Evolutionary conservation across 2,329 filamentous ascomycete genomes (phyloP).

Genomic region (Sporothrix inflata): DNA sequence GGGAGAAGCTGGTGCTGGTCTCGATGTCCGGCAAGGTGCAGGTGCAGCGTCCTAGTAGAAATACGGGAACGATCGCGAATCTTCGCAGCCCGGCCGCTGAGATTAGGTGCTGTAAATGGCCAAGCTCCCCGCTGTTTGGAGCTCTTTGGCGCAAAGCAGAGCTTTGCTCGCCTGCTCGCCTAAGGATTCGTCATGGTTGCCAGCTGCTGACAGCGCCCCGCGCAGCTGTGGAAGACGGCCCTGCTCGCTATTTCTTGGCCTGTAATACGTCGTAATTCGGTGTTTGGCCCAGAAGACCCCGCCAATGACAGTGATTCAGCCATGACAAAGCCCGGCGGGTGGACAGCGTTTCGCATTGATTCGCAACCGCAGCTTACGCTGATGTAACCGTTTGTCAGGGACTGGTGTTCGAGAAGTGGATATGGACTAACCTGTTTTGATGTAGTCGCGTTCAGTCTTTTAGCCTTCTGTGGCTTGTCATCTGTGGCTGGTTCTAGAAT

Average conservation of each 20-base stretch:
- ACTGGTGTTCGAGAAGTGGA: background rate
- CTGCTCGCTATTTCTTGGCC: background rate
- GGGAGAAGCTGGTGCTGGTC: background rate
- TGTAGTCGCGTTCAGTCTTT: too few relatives aligned
- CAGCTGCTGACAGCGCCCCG: slow-evolving; percentile 6
- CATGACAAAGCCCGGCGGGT: slow-evolving; percentile 31
- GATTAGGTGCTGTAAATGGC: background rate
- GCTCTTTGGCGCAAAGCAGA: background rate
- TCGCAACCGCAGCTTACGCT: slow-evolving; percentile 18
- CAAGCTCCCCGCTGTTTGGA: background rate
- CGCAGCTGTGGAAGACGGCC: background rate
- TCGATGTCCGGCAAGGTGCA: background rate
- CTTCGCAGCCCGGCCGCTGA: background rate
- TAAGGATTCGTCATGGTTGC: slow-evolving; percentile 29
- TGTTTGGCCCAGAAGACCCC: background rate
- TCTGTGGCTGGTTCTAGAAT: slow-evolving; percentile 20
- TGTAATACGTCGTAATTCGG: background rate
- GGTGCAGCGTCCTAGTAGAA: slow-evolving; percentile 18
- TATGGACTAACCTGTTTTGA: background rate
- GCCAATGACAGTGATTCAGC: slow-evolving; percentile 29
- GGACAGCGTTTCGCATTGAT: too few relatives aligned
- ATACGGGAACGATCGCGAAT: slow-evolving; percentile 27
- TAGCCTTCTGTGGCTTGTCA: slow-evolving; percentile 18
- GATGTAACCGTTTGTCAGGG: slow-evolving; percentile 32
- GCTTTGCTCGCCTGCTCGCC: slow-evolving; percentile 18